These are phyloP conservation scores for Rosa lucieae DNA, from an alignment of 306 rosid species.

Conservation along the genomic window DNA sequence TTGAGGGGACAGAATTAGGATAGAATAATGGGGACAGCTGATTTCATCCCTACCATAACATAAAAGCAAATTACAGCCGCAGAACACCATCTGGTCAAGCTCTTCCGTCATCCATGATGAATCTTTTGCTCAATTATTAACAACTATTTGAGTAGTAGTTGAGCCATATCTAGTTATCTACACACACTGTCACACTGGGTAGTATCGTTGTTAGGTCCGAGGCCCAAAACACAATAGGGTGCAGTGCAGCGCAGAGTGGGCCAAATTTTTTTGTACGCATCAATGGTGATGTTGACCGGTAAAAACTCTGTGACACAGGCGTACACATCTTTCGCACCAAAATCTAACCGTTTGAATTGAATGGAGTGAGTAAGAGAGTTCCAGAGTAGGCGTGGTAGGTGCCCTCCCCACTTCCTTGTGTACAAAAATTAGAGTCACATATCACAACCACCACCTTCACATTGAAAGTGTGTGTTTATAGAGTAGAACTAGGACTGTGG, in stretches of 20 bases:
- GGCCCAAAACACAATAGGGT: neutral
- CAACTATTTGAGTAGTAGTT: neutral
- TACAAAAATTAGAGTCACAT: neutral
- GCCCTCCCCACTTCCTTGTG: neutral
- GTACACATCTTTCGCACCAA: constrained; percentile 2
- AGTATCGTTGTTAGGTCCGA: neutral
- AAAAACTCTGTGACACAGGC: neutral
- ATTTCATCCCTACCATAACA: too few species aligned
- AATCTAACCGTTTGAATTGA: neutral
- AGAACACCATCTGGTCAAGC: neutral
- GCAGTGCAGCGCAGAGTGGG: neutral
- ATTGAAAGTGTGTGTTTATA: neutral
- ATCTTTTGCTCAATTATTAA: neutral
- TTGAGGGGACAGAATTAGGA: too few species aligned
- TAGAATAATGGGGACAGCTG: too few species aligned
- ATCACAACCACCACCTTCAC: neutral
- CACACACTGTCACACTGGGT: neutral
- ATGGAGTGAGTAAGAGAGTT: neutral
- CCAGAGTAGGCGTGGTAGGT: neutral
- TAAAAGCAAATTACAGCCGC: too few species aligned
- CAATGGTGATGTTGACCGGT: neutral
- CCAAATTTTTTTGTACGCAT: neutral
- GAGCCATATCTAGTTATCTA: neutral
- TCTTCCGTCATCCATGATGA: neutral
- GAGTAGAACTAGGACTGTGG: neutral